Base-by-base conservation (phyloP, 2,329 filamentous ascomycete genomes). In the Calonectria multiphialidica region DNA sequence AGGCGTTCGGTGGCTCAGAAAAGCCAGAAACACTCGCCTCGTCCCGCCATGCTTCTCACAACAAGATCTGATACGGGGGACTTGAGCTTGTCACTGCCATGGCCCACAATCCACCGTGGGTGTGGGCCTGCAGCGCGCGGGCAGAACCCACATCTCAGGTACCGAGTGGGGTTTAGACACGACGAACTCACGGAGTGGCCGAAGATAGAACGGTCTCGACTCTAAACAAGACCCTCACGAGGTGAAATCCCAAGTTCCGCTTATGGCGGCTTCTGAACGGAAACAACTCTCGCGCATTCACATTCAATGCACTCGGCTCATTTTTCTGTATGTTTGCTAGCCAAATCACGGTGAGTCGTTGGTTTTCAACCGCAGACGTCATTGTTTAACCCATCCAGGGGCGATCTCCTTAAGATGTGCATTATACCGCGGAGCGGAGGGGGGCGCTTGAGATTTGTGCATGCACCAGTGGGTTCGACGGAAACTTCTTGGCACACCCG, bases 361-460 rank as follows among this genome's bases (percentile, higher is more conserved):
- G 44, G 49, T 30, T 50, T 50, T 13, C n/a, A 61, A 50, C 35
- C 21, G 44, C 50, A 62, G 35, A 42, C 25, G 68, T 66, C 53
- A 65, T 69, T 50, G 40, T 55, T 28, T 68, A 53, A 66, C 67
- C 62, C 21, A 6, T 64, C 23, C 49, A 45, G 66, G 71, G 74
- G 71, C 76, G 77, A 78, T 79, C 77, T 77, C 70, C 77, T 79
- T 78, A 79, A 79, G 77, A 79, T 79, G 76, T 72, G 71, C 76
- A 74, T 71, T 76, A 77, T 77, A 72, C 78, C 71, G 68, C 70
- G 72, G 42, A 72, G 53, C 30, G 53, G 50, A 35, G 45, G 45
- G 45, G 45, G 30, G 49, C 57, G 25, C 68, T 68, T 64, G 57
- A 67, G 59, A 77, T 62, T 67, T 67, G 57, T 53, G 55, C 53